Evolutionary conservation across 768 basidiomycete genomes (phyloP).

Genomic region (Xerocomus potaroensis): DNA sequence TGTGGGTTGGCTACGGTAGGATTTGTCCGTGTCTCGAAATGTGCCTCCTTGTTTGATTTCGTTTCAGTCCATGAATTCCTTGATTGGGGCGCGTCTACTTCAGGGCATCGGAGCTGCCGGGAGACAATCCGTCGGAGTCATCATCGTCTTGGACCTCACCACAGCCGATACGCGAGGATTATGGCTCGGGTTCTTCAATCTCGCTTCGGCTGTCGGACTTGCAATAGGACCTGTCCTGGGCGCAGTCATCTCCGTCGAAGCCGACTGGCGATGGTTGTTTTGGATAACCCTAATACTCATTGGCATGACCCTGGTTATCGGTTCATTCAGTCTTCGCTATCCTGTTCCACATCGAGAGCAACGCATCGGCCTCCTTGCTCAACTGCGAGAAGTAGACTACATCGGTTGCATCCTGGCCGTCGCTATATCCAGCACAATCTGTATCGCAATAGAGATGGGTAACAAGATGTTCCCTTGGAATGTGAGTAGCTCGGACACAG

Average conservation of each 20-base stretch:
- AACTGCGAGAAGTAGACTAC: constrained; percentile 32
- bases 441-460: constrained; percentile 36
- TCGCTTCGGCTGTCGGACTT: constrained; percentile 38
- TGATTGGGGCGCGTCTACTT: constrained; percentile 31
- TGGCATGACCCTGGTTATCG: constrained; percentile 25
- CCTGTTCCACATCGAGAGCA: constrained; percentile 32
- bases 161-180: constrained; percentile 33
- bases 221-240: constrained; percentile 46
- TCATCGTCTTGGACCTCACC: constrained; percentile 34
- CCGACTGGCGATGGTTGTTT: constrained; percentile 45
- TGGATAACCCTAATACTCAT: constrained; percentile 39
- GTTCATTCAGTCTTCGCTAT: constrained; percentile 26
- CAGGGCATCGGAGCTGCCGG: constrained; percentile 37
- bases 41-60: neutral
- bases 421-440: constrained; percentile 34
- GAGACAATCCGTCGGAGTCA: constrained; percentile 34
- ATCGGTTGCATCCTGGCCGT: constrained; percentile 28
- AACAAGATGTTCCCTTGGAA: constrained; percentile 35
- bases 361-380: constrained; percentile 29
- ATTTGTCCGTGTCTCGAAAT: neutral
- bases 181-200: constrained; percentile 35
- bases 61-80: constrained; percentile 32
- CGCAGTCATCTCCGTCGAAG: constrained; percentile 40
- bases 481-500: constrained; percentile 16
- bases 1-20: constrained; percentile 31